A percentile compares a stretch with the other conserved stretches of the same genome.
These are phyloP conservation scores for Fraxinus americana DNA, from an alignment of 257 asterid species.

Conservation along the genomic window DNA sequence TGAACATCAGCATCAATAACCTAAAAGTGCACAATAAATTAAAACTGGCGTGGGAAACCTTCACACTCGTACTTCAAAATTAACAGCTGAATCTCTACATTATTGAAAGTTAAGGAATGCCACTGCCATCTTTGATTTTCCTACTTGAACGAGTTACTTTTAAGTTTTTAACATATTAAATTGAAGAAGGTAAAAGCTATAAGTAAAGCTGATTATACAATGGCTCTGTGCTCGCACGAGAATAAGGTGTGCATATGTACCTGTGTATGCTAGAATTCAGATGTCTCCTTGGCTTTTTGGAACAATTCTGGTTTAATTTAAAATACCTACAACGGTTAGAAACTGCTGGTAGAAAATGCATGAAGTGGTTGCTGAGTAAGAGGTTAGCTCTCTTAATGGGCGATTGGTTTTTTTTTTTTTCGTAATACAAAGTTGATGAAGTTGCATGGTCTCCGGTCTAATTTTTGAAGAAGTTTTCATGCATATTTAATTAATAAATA, in stretches of 20 bases:
- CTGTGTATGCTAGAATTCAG: conserved; percentile 7
- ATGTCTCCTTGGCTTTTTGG: not conserved
- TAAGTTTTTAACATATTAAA: conserved; percentile 2
- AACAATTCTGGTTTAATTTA: not conserved
- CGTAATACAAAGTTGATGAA: conserved; percentile 6
- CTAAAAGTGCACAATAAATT: conserved; percentile 37
- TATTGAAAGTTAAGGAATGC: not conserved
- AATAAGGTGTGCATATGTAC: not conserved
- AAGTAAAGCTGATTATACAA: conserved; percentile 14
- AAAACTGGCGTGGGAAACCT: conserved; percentile 15
- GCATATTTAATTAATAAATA: not conserved
- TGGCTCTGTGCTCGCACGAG: not conserved
- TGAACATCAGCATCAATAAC: conserved; percentile 85
- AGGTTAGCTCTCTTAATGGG: not conserved
- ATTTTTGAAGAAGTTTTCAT: not conserved
- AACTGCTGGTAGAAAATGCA: conserved; percentile 17
- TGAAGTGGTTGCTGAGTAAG: not conserved
- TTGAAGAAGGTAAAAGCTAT: conserved; percentile 13
- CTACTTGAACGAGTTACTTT: conserved; percentile 10
- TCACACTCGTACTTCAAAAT: not conserved
- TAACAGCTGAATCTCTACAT: conserved; percentile 13
- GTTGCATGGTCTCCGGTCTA: not conserved
- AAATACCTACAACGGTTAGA: not conserved
- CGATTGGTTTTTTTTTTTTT: not conserved
- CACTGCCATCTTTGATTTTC: conserved; percentile 3